These are phyloP conservation scores for Linnemannia exigua DNA, from an alignment of 192 early-diverging fungal species.

Conservation along the genomic window DNA sequence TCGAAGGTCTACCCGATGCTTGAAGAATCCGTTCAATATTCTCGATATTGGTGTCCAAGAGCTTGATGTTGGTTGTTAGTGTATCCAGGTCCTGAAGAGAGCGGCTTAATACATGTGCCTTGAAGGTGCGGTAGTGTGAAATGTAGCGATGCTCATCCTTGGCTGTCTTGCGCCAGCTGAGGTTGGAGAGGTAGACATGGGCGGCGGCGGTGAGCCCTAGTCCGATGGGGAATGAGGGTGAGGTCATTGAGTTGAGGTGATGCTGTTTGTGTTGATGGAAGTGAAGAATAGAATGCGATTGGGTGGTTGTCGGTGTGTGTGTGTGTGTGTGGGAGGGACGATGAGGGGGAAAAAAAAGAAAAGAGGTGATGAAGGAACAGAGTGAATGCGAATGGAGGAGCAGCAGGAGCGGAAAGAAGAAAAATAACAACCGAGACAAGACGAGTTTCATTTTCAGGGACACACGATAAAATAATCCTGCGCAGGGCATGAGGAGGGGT, in stretches of 20 bases:
- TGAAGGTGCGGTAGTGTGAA: background rate
- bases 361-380: background rate
- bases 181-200: conserved; percentile 28
- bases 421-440: no score
- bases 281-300: background rate
- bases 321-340: background rate
- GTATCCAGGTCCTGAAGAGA: conserved; percentile 13
- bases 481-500: no score
- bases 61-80: conserved; percentile 13
- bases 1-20: background rate
- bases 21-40: background rate
- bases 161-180: conserved; percentile 1
- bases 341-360: background rate
- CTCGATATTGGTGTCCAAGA: background rate
- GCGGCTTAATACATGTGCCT: background rate
- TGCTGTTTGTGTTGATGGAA: background rate
- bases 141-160: background rate
- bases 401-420: no score
- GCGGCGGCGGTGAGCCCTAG: conserved; percentile 31
- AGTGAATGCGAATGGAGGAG: background rate
- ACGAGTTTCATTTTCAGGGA: no score
- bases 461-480: no score
- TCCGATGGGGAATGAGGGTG: conserved; percentile 19
- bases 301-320: background rate
- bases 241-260: background rate